A percentile compares a stretch with the other conserved stretches of the same genome.
Evolutionary conservation across 2,329 filamentous ascomycete species (phyloP).

Genomic region (Rasamsonia emersonii): DNA sequence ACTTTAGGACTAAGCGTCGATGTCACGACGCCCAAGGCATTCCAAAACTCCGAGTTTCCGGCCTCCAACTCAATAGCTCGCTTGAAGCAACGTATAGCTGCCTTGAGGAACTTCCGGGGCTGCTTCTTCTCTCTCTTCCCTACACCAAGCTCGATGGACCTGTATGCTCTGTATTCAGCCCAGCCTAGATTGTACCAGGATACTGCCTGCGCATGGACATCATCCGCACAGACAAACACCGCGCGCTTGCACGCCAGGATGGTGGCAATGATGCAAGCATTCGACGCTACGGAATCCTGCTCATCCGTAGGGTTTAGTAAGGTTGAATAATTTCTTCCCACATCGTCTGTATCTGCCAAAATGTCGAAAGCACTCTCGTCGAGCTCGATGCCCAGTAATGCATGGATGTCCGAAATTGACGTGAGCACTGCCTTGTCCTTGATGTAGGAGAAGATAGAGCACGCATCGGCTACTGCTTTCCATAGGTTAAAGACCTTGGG

Average conservation of each 20-base stretch:
- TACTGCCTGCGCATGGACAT: conserved; percentile 84
- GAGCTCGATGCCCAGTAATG: conserved; percentile 49
- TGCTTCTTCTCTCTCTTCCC: conserved; percentile 42
- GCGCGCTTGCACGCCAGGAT: conserved; percentile 85
- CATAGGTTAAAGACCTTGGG: conserved; percentile 82
- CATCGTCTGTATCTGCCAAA: conserved; percentile 61
- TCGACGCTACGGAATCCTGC: conserved; percentile 29
- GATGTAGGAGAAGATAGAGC: conserved; percentile 70
- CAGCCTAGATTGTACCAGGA: conserved; percentile 95
- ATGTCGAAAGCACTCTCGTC: conserved; percentile 48
- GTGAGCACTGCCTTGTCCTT: conserved; percentile 59
- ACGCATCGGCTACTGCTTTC: conserved; percentile 87
- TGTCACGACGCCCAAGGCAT: conserved; percentile 84
- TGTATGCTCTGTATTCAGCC: conserved; percentile 77
- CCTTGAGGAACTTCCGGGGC: conserved; percentile 60
- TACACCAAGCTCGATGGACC: conserved; percentile 46
- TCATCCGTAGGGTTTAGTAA: conserved; percentile 24
- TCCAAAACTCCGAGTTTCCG: conserved; percentile 95
- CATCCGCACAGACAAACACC: conserved; percentile 61
- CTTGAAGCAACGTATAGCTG: conserved; percentile 86
- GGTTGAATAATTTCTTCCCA: conserved; percentile 37
- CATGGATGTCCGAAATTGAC: conserved; percentile 47
- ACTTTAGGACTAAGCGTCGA: conserved; percentile 77
- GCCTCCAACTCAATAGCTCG: conserved; percentile 90
- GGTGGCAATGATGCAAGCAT: conserved; percentile 56